Base-by-base conservation (phyloP, 1,139 yeast genomes). In the Debaryomyces subglobosus region DNA sequence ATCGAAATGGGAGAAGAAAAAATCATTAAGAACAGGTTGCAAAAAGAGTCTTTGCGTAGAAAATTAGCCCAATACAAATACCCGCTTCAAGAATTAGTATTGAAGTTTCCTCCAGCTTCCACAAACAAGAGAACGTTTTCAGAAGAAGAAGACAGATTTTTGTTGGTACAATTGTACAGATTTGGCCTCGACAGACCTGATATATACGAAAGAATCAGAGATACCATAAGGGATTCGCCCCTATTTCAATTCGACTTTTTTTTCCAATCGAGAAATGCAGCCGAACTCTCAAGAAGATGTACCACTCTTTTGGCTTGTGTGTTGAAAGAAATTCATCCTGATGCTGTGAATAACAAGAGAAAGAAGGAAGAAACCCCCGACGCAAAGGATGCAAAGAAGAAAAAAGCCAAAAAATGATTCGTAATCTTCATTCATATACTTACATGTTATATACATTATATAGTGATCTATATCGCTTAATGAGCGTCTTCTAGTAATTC, bases 1-100 rank as follows among this genome's bases (percentile, higher is more conserved):
- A 86, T 87, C 53, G 94, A 87, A 63, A 71, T 73, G n/a, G 96
- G 94, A 15, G 96, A 87, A 61, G 91, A 86, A 35, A 85, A 79
- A 60, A 76, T 85, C 34, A 69, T 79, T 50, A 82, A 81, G 55
- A 59, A 76, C 9, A 81, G 79, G 57, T 62, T 83, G 29, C 91
- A 86, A 56, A 84, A 82, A 59, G 91, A 85, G 62, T 78, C 87
- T 9, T 68, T 87, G 46, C 76, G 89, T 54, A 69, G 86, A 49
- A 87, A 87, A 59, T 62, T 87, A 38, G 69, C 84, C 3, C 79
- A 78, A 55, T 86, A 82, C 61, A 71, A 71, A 44, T 81, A 78
- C 56, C 94, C 94, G 13, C 69, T 87, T 44, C 85, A 84, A 60
- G 89, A 86, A 49, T 67, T 87, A 53, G 72, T 65, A 3, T 73